Conservation (phyloP, 225 moss, liverwort and hornwort species). For the Marchantia paleacea region DNA sequence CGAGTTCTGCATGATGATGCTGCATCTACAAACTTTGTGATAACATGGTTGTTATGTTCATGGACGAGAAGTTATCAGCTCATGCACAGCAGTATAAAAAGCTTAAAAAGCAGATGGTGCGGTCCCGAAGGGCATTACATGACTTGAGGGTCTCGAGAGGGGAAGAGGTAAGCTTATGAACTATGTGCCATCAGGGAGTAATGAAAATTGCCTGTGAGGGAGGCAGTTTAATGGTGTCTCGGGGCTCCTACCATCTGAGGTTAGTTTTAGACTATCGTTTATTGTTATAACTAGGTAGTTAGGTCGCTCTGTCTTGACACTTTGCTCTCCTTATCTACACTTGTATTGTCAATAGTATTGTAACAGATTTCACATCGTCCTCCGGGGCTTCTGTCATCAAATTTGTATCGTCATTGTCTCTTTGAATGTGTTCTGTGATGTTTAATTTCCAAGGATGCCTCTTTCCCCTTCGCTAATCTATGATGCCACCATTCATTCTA, state of each 20-base stretch:
- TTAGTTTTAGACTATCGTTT: not conserved
- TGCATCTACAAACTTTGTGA: not conserved
- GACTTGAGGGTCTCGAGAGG: not conserved
- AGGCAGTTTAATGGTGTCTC: not conserved
- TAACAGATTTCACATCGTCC: too few relatives aligned
- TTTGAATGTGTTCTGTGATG: too few relatives aligned
- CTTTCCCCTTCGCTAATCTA: too few relatives aligned
- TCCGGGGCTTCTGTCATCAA: too few relatives aligned
- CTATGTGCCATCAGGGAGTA: not conserved
- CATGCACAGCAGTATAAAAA: conserved; percentile 12
- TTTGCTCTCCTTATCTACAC: too few relatives aligned
- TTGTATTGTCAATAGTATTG: too few relatives aligned
- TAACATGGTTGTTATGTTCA: not conserved
- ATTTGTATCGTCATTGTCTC: too few relatives aligned
- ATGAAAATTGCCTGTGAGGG: too few relatives aligned
- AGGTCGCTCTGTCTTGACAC: too few relatives aligned
- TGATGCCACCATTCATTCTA: too few relatives aligned
- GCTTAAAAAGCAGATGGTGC: not conserved
- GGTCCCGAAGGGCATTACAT: not conserved
- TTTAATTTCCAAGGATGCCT: too few relatives aligned
- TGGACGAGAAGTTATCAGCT: conserved; percentile 16
- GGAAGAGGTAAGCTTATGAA: conserved; percentile 1
- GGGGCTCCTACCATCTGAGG: not conserved
- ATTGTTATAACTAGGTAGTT: too few relatives aligned
- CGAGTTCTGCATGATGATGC: not conserved